A percentile compares a stretch with the other conserved stretches of the same genome.
These are phyloP conservation scores for Neonectria hederae DNA, from an alignment of 2,329 filamentous ascomycete species.

Conservation along the genomic window DNA sequence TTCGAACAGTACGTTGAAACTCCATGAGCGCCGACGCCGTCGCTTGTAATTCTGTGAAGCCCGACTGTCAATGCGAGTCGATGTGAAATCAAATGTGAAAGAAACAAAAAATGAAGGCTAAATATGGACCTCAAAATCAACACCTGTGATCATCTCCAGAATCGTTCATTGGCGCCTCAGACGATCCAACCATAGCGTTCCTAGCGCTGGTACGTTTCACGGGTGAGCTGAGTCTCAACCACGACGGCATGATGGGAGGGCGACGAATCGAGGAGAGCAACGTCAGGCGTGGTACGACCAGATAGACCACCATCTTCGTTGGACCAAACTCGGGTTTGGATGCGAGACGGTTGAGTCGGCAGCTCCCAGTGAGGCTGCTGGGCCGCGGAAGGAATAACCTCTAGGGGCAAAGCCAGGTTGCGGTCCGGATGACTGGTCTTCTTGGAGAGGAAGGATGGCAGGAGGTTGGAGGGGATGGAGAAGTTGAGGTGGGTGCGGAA, in stretches of 20 bases:
- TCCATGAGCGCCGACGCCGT: constrained; percentile 26
- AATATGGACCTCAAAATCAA: neutral
- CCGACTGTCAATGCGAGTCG: constrained; percentile 2
- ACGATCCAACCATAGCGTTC: constrained; percentile 31
- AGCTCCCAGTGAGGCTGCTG: constrained; percentile 25
- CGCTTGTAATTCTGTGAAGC: constrained; percentile 31
- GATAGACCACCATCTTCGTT: constrained; percentile 27
- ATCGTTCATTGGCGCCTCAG: neutral
- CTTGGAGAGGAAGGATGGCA: constrained; percentile 31
- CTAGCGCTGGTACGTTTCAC: constrained; percentile 39
- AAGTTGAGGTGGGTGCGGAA: constrained; percentile 48
- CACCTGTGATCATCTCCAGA: neutral
- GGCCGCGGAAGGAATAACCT: constrained; percentile 26
- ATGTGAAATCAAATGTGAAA: neutral
- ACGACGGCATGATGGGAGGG: constrained; percentile 32
- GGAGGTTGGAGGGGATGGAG: constrained; percentile 32
- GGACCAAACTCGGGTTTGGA: constrained; percentile 45
- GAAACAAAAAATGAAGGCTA: neutral
- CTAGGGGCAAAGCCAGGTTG: constrained; percentile 21
- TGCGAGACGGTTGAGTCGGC: constrained; percentile 19
- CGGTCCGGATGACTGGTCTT: constrained; percentile 15
- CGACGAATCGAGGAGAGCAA: constrained; percentile 16
- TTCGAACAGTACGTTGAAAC: constrained; percentile 1
- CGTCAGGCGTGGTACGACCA: constrained; percentile 13
- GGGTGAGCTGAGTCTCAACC: constrained; percentile 40